Conservation (phyloP, 345 rosid genomes). For the Psidium friedrichsthalianum region DNA sequence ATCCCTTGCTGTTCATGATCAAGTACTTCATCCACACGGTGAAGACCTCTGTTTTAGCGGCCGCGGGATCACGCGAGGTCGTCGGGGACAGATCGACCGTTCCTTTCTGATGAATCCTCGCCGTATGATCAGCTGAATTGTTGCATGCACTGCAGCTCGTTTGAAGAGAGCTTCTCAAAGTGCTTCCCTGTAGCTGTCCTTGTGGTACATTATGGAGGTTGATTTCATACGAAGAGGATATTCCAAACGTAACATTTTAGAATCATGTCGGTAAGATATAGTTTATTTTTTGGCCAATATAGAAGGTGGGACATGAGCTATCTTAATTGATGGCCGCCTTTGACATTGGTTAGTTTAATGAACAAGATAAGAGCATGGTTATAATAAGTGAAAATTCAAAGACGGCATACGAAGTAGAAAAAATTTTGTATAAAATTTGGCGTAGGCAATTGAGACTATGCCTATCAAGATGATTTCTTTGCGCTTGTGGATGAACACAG, state of each 20-base stretch:
- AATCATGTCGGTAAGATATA: background rate
- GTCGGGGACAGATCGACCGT: background rate
- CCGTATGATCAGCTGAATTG: background rate
- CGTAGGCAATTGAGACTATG: background rate
- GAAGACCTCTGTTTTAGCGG: background rate
- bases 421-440: background rate
- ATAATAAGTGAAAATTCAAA: background rate
- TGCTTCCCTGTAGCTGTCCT: background rate
- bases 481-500: background rate
- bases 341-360: background rate
- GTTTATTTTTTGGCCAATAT: background rate
- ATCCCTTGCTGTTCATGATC: conserved; percentile 3
- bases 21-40: conserved; percentile 11
- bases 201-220: background rate
- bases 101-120: background rate
- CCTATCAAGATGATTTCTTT: background rate
- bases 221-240: background rate
- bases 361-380: background rate
- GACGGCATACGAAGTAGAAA: background rate
- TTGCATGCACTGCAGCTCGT: background rate
- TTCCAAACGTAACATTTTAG: background rate
- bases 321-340: background rate
- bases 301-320: background rate
- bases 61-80: background rate
- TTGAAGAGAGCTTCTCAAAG: background rate